Base-by-base conservation (phyloP, 192 early-diverging fungal species). In the Dissophora ornata region DNA sequence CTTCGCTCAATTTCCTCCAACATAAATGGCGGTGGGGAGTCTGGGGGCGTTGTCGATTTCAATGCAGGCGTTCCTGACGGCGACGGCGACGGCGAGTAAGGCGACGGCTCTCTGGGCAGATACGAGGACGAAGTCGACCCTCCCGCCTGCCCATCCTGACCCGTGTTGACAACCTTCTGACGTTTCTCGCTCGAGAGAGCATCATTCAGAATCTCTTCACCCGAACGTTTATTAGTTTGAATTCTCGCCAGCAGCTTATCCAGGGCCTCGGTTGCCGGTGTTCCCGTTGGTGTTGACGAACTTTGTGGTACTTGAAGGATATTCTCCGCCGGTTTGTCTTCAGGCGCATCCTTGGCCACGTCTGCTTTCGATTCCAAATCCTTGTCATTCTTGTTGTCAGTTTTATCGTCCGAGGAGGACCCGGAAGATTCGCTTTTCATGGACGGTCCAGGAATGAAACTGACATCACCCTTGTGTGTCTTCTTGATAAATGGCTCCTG, bases 391-490 rank as follows among this genome's bases (percentile, higher is more conserved):
- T 26, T 25, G 36, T 52, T 11, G 32, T 16, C 25, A 36, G 10
- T 22, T 3, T 50, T 50, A 3, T 36, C 19, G 42, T 19, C 33
- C 47, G 34, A n/a, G 1, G 42, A 28, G 8, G 19, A 9, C n/a
- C n/a, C n/a, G 22, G 54, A 41, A 5, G 63, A n/a, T 9, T 30
- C 25, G 45, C 21, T 55, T 0, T 36, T 29, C 30, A 28, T 38
- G 2, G 66, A 51, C 15, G 38, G 22, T 28, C 62, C 57, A 10
- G 79, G 79, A 36, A 86, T 52, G 71, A 83, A 85, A 32, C 79
- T 79, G 16, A 88, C 69, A 42, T 87, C 86, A 4, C 87, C 87
- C 63, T 87, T 87, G 32, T 89, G 87, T 0, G 87, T 89, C 64
- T 85, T 89, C 51, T 86, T 87, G 47, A 89, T 86, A 34, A 85